Evolutionary conservation across 768 basidiomycete species (phyloP).

Genomic region (Cubamyces sp.): DNA sequence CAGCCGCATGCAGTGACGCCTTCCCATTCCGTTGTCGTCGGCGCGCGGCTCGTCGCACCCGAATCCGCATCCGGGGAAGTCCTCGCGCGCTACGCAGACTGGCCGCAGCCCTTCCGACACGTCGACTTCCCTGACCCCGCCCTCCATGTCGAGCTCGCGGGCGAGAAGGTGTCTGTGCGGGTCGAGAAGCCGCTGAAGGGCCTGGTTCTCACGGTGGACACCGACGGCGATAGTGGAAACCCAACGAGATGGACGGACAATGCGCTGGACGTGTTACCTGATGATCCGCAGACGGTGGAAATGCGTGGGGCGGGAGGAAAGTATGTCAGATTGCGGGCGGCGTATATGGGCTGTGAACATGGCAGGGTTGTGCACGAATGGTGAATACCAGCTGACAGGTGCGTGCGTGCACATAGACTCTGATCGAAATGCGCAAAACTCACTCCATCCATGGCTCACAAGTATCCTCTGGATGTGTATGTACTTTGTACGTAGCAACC

Average conservation of each 20-base stretch:
- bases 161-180: constrained; percentile 57
- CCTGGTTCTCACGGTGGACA: constrained; percentile 76
- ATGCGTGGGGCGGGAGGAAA: constrained; percentile 62
- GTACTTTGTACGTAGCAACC: no score
- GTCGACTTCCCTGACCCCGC: constrained; percentile 37
- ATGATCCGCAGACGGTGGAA: constrained; percentile 69
- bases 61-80: constrained; percentile 50
- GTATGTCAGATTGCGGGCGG: neutral
- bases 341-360: constrained; percentile 20
- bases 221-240: constrained; percentile 37
- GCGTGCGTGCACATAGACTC: no score
- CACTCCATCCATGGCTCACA: no score
- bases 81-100: constrained; percentile 73
- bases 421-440: no score
- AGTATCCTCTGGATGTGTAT: no score
- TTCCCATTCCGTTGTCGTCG: constrained; percentile 59
- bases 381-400: neutral
- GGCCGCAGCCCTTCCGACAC: constrained; percentile 45
- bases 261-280: constrained; percentile 84
- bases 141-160: constrained; percentile 38
- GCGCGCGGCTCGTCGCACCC: constrained; percentile 61
- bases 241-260: constrained; percentile 77
- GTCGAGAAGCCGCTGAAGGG: constrained; percentile 78
- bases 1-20: constrained; percentile 19
- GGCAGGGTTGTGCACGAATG: constrained; percentile 6